Conservation (phyloP, 257 asterid genomes). For the Nyctanthes arbortristis region DNA sequence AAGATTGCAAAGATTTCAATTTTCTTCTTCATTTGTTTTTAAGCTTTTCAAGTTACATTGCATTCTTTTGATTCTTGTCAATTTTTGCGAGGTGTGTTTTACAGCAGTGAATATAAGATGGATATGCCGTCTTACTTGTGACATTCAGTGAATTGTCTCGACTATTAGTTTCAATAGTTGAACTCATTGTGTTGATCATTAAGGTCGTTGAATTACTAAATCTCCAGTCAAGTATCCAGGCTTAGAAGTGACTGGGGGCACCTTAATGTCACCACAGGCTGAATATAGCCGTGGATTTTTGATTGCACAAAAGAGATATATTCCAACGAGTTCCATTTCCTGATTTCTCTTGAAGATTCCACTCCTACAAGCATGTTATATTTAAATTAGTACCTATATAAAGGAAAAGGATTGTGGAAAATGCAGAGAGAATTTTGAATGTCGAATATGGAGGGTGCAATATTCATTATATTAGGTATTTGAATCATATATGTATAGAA, state of each 20-base stretch:
- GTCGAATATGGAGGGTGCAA: no score
- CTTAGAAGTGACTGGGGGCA: constrained; percentile 41
- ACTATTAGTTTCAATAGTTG: not conserved
- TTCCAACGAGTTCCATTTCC: constrained; percentile 49
- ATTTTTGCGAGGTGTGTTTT: no score
- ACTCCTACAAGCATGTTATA: constrained; percentile 34
- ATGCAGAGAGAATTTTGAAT: not conserved
- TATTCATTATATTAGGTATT: no score
- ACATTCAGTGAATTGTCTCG: constrained; percentile 12
- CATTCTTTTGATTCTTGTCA: no score
- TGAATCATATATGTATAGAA: not conserved
- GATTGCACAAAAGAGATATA: constrained; percentile 64
- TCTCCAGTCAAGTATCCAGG: constrained; percentile 59
- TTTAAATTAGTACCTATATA: not conserved
- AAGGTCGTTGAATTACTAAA: constrained; percentile 41
- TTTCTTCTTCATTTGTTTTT: no score
- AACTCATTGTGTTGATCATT: constrained; percentile 7
- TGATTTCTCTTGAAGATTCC: constrained; percentile 40
- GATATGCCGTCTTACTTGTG: constrained; percentile 12
- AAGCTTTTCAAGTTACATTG: no score
- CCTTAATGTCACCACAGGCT: constrained; percentile 64
- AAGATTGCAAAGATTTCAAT: no score
- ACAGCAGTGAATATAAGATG: no score
- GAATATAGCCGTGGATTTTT: constrained; percentile 46
- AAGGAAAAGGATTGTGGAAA: not conserved